phyloP scores from a whole-genome alignment of 2,329 filamentous ascomycete genomes.

The Aspergillus quadrilineatus region DNA sequence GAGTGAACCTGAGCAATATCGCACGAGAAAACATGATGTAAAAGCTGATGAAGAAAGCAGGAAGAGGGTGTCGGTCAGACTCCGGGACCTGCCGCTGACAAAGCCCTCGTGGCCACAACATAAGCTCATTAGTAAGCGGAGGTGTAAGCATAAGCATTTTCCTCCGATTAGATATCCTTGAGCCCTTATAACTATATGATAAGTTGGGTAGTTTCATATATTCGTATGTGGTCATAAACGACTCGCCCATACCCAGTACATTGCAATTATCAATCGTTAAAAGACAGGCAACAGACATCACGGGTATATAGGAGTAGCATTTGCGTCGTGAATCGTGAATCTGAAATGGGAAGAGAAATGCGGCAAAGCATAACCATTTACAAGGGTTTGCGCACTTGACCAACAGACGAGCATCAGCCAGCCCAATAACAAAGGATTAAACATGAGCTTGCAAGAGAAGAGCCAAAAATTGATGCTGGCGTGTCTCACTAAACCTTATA shows the following conservation, averaged over 20 bases:
- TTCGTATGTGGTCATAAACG: neutral
- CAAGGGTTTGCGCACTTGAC: neutral
- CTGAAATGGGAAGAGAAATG: neutral
- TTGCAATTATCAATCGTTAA: neutral
- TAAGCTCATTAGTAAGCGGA: neutral
- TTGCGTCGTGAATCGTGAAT: neutral
- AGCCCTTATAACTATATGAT: neutral
- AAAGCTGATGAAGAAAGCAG: neutral
- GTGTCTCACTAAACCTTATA: neutral
- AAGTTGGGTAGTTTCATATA: too few species aligned
- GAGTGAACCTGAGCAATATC: neutral
- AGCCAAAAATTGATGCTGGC: neutral
- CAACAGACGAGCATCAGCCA: neutral
- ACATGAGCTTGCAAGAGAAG: neutral
- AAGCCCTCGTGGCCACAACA: neutral
- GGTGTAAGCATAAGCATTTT: neutral
- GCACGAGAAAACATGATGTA: neutral
- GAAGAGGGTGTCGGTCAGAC: neutral
- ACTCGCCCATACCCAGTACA: neutral
- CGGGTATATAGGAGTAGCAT: neutral
- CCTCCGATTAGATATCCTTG: neutral
- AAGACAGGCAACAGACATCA: neutral
- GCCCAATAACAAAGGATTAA: too few species aligned
- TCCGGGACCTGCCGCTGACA: constrained; percentile 7
- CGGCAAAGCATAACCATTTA: neutral